Percentiles rank a stretch among this genome's conserved stretches.
phyloP scores from a whole-genome alignment of 169 alveolate genomes.

The Blepharisma undulans region DNA sequence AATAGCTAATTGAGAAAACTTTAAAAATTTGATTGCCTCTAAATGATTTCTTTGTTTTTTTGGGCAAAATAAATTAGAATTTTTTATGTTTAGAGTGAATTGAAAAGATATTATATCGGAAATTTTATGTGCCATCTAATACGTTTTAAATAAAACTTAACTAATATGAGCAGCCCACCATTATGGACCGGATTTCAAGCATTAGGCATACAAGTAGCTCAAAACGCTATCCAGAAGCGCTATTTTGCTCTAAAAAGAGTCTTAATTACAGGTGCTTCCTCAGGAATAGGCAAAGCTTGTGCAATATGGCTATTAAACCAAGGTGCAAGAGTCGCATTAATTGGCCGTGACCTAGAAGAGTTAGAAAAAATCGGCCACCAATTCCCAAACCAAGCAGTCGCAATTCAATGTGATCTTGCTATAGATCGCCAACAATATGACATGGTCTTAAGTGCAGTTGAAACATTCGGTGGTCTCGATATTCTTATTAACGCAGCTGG shows the following conservation, averaged over 20 bases:
- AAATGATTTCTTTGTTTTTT: too few relatives aligned
- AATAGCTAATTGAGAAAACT: too few relatives aligned
- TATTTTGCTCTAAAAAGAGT: constrained; percentile 70
- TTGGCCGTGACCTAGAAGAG: constrained; percentile 65
- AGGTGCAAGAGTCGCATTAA: constrained; percentile 75
- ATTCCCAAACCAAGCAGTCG: constrained; percentile 68
- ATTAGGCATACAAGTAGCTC: background rate
- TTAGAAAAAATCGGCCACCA: constrained; percentile 59
- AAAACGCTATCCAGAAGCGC: background rate
- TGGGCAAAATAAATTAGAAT: too few relatives aligned
- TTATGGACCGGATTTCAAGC: background rate
- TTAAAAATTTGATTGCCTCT: too few relatives aligned
- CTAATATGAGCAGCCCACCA: background rate
- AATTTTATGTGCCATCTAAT: background rate
- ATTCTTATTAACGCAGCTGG: constrained; percentile 70
- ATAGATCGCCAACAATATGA: constrained; percentile 62
- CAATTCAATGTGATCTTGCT: constrained; percentile 65
- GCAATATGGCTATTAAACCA: constrained; percentile 72
- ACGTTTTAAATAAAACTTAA: background rate
- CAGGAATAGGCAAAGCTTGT: constrained; percentile 76
- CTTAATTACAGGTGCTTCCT: constrained; percentile 77
- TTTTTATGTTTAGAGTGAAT: too few relatives aligned
- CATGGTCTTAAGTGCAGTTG: constrained; percentile 67
- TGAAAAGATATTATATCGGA: background rate
- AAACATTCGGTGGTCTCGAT: constrained; percentile 71